Percentiles rank a stretch among this genome's conserved stretches.
These are phyloP conservation scores for Amesomyces nigricolor DNA, from an alignment of 2,329 filamentous ascomycete genomes.

Conservation along the genomic window DNA sequence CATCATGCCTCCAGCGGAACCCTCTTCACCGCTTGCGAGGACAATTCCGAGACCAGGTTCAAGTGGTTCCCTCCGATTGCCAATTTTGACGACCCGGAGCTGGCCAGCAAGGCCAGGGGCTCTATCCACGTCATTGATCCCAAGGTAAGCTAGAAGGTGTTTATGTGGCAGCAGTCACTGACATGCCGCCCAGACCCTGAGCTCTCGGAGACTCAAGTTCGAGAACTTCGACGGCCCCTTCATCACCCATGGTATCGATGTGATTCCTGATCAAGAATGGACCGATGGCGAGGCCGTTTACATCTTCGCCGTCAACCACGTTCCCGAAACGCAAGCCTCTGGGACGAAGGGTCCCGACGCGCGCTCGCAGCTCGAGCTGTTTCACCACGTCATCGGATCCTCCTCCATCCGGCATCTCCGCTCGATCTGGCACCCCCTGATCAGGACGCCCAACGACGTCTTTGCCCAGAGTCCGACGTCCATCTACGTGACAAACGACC, in stretches of 20 bases:
- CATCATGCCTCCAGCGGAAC: conserved; percentile 43
- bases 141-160: conserved; percentile 34
- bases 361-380: conserved; percentile 52
- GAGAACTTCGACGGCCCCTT: conserved; percentile 49
- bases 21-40: conserved; percentile 54
- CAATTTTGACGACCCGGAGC: conserved; percentile 37
- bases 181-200: conserved; percentile 36
- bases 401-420: conserved; percentile 42
- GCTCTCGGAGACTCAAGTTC: conserved; percentile 41
- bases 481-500: conserved; percentile 58
- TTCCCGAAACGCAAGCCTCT: conserved; percentile 42
- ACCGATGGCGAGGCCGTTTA: conserved; percentile 42
- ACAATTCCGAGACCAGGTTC: conserved; percentile 36
- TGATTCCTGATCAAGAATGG: conserved; percentile 44
- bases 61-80: conserved; percentile 48
- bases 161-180: not conserved
- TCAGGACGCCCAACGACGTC: conserved; percentile 56
- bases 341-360: conserved; percentile 33
- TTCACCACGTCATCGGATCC: conserved; percentile 46
- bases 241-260: conserved; percentile 55
- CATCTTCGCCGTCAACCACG: conserved; percentile 56
- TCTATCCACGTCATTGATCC: conserved; percentile 50
- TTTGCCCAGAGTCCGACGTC: conserved; percentile 41
- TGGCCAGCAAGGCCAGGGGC: conserved; percentile 35
- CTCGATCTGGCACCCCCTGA: conserved; percentile 46